These are phyloP conservation scores for Eudorina sp. DNA, from an alignment of 139 green algal species.

Conservation along the genomic window DNA sequence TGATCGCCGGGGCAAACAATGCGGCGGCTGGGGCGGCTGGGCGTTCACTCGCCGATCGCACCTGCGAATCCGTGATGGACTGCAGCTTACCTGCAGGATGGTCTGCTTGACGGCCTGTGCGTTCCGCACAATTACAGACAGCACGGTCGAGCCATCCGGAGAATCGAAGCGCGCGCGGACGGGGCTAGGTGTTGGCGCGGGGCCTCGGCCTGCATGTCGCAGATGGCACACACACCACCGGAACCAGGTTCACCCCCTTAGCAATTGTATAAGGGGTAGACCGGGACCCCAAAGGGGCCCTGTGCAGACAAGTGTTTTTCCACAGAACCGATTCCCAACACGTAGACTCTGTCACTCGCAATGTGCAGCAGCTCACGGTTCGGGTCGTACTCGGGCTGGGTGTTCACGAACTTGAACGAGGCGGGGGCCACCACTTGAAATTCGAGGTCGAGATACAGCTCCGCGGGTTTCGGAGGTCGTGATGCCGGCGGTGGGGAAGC, in stretches of 20 bases:
- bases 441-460: slow-evolving; percentile 23
- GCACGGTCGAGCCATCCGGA: slow-evolving; percentile 8
- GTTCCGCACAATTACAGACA: slow-evolving; percentile 45
- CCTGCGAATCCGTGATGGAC: too few relatives aligned
- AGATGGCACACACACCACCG: too few relatives aligned
- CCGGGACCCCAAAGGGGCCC: too few relatives aligned
- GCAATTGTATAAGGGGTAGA: too few relatives aligned
- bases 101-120: neutral
- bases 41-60: too few relatives aligned
- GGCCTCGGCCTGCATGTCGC: slow-evolving; percentile 43
- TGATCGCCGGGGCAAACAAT: too few relatives aligned
- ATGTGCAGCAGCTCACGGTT: slow-evolving; percentile 13
- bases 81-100: slow-evolving; percentile 56
- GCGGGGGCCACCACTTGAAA: slow-evolving; percentile 7
- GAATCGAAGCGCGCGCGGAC: slow-evolving; percentile 53
- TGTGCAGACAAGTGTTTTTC: too few relatives aligned
- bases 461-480: neutral
- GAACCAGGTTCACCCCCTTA: too few relatives aligned
- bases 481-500: too few relatives aligned
- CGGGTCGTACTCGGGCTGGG: slow-evolving; percentile 31
- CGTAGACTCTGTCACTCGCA: too few relatives aligned
- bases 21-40: too few relatives aligned
- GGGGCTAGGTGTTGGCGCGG: slow-evolving; percentile 49
- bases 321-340: too few relatives aligned
- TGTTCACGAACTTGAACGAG: slow-evolving; percentile 25